These are phyloP conservation scores for Exobasidium cylindrosporum DNA, from an alignment of 1,284 basidiomycete genomes.

Conservation along the genomic window DNA sequence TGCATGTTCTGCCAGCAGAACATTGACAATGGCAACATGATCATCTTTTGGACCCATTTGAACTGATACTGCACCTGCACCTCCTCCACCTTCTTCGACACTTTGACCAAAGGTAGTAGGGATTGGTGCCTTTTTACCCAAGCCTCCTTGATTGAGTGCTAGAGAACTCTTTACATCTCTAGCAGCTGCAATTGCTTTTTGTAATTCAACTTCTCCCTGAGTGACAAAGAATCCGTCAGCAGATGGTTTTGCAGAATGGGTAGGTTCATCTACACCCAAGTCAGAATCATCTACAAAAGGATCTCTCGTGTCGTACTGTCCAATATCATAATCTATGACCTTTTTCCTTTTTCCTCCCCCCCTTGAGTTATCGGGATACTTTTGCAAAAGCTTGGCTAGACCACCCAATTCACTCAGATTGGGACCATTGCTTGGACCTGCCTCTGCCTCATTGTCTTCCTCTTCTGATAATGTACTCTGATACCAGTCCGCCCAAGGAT, in stretches of 20 bases:
- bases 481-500: conserved; percentile 48
- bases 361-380: conserved; percentile 13
- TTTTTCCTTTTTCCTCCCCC: conserved; percentile 23
- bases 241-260: conserved; percentile 86
- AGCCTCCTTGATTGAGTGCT: conserved; percentile 26
- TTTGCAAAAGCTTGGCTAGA: conserved; percentile 18
- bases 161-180: conserved; percentile 9
- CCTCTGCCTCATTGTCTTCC: conserved; percentile 20
- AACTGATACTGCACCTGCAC: background rate
- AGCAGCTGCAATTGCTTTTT: conserved; percentile 15
- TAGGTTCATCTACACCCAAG: conserved; percentile 81
- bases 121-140: conserved; percentile 11
- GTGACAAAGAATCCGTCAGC: conserved; percentile 88
- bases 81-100: conserved; percentile 28
- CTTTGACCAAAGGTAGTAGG: conserved; percentile 29
- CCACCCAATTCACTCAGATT: conserved; percentile 7
- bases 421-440: conserved; percentile 2
- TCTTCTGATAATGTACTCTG: conserved; percentile 21
- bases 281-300: conserved; percentile 98
- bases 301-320: conserved; percentile 77
- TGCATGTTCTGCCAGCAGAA: conserved; percentile 2
- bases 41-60: background rate
- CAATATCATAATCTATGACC: conserved; percentile 47
- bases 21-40: background rate
- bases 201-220: conserved; percentile 50